Conservation (phyloP, 441 rosid genomes). For the California macrophylla region DNA sequence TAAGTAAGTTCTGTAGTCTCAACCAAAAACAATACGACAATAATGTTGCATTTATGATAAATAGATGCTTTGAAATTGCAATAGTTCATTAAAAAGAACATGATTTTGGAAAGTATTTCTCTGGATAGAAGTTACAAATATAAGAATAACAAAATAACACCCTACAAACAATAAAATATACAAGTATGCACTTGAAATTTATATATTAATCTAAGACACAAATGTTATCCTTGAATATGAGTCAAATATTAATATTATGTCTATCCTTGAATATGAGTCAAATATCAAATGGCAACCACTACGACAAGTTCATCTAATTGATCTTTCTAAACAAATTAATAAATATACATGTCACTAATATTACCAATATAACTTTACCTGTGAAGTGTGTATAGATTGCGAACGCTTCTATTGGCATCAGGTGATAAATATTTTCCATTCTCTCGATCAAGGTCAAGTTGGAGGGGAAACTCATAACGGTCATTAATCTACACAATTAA, state of each 20-base stretch:
- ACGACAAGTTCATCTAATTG: background rate
- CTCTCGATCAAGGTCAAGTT: conserved; percentile 49
- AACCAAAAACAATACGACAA: background rate
- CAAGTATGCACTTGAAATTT: background rate
- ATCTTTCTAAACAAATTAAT: background rate
- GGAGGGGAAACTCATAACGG: conserved; percentile 45
- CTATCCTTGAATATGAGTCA: no score
- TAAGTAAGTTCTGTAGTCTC: background rate
- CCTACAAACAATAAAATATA: background rate
- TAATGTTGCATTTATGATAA: background rate
- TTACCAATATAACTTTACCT: conserved; percentile 23
- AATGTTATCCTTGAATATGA: no score
- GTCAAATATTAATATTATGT: no score
- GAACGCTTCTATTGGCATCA: conserved; percentile 40
- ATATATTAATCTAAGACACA: no score
- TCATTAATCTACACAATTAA: conserved; percentile 38
- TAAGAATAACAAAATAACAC: no score
- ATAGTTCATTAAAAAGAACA: background rate
- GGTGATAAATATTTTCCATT: conserved; percentile 42
- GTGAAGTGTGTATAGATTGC: conserved; percentile 46
- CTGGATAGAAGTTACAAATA: no score
- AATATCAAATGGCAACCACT: background rate
- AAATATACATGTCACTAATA: background rate
- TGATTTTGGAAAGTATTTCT: background rate
- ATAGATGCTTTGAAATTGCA: background rate